phyloP scores from a whole-genome alignment of 2,329 filamentous ascomycete species.

The Teratosphaeriaceae sp. region DNA sequence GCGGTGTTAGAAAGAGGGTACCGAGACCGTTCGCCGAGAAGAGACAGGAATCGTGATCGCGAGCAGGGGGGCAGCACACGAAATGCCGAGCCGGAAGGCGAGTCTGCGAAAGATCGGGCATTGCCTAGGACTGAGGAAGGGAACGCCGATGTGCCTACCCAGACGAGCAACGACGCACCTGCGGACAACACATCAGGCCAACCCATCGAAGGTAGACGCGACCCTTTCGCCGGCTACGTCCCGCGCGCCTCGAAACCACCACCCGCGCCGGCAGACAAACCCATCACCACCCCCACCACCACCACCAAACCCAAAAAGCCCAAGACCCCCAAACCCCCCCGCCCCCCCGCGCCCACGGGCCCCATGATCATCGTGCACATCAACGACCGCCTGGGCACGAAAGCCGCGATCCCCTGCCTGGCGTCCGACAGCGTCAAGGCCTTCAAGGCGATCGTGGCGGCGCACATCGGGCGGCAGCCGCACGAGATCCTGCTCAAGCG shows the following conservation, averaged over 20 bases:
- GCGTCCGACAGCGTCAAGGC: conserved; percentile 75
- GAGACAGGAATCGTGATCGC: conserved; percentile 21
- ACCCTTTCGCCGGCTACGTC: conserved; percentile 2
- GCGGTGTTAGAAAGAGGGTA: conserved; percentile 28
- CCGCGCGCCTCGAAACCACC: conserved; percentile 5
- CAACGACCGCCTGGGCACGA: conserved; percentile 95
- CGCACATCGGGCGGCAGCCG: conserved; percentile 78
- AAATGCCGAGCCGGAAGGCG: conserved; percentile 8
- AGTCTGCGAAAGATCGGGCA: conserved; percentile 3
- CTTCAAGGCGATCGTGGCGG: conserved; percentile 88
- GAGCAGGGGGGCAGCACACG: conserved; percentile 9
- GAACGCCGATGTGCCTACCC: background rate
- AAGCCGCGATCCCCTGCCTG: conserved; percentile 84
- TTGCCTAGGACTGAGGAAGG: background rate
- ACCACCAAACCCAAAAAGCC: conserved; percentile 19
- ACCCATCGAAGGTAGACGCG: background rate
- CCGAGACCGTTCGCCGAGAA: conserved; percentile 27
- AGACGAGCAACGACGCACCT: background rate
- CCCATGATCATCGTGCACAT: conserved; percentile 92
- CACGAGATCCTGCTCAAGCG: conserved; percentile 89
- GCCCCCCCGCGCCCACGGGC: conserved; percentile 47
- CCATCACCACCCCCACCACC: conserved; percentile 5
- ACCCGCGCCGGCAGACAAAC: conserved; percentile 1
- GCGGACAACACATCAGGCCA: background rate
- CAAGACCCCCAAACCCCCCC: conserved; percentile 14